These are phyloP conservation scores for Clavispora phyllophila DNA, from an alignment of 805 yeast species.

Conservation along the genomic window DNA sequence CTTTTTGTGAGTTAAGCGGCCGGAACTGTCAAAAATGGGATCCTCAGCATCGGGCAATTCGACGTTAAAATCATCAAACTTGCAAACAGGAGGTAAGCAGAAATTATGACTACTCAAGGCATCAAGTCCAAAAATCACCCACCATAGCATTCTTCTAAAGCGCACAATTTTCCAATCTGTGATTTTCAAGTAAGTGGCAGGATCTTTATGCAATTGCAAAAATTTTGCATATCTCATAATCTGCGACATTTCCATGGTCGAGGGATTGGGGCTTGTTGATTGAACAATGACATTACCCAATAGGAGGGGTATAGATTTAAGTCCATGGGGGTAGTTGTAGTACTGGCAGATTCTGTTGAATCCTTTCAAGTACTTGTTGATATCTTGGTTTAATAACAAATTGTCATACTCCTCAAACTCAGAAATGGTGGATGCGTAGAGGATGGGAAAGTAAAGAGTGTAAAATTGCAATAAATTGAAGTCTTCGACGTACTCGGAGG, in stretches of 20 bases:
- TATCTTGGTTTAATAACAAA: slow-evolving; percentile 40
- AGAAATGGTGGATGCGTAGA: slow-evolving; percentile 55
- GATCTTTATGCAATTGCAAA: slow-evolving; percentile 55
- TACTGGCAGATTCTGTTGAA: slow-evolving; percentile 47
- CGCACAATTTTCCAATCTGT: slow-evolving; percentile 46
- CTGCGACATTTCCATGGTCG: slow-evolving; percentile 50
- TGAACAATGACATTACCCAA: slow-evolving; percentile 47
- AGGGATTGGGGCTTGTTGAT: slow-evolving; percentile 52
- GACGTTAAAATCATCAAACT: slow-evolving; percentile 51
- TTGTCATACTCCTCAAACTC: slow-evolving; percentile 56
- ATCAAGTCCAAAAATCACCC: slow-evolving; percentile 61
- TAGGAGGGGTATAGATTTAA: slow-evolving; percentile 37
- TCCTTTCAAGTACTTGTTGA: slow-evolving; percentile 45
- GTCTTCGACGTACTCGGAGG: slow-evolving; percentile 18
- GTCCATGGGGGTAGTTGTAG: slow-evolving; percentile 46
- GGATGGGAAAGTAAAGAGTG: slow-evolving; percentile 46
- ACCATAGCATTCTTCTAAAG: slow-evolving; percentile 56
- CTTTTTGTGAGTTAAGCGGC: slow-evolving; percentile 27
- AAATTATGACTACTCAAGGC: slow-evolving; percentile 52
- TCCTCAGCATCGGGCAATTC: slow-evolving; percentile 48
- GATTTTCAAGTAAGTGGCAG: slow-evolving; percentile 47
- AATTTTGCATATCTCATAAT: slow-evolving; percentile 54
- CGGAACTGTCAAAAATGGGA: slow-evolving; percentile 24
- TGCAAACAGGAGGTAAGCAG: slow-evolving; percentile 50
- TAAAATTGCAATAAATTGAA: slow-evolving; percentile 42